These are phyloP conservation scores for Metarhizium robertsii DNA, from an alignment of 2,329 filamentous ascomycete species.

Conservation along the genomic window DNA sequence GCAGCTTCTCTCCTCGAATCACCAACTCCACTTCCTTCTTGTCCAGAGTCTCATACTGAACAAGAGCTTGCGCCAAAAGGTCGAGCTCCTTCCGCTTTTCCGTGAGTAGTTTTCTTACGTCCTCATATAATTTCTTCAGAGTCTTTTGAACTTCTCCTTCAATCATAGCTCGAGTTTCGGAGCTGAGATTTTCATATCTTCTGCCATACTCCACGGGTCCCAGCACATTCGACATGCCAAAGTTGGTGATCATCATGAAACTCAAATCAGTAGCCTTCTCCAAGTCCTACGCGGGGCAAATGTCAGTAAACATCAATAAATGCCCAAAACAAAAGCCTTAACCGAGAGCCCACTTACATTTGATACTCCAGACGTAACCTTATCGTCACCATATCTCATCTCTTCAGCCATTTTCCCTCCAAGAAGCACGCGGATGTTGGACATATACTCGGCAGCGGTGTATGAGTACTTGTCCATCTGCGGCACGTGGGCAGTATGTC, in stretches of 20 bases:
- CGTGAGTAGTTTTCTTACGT: slow-evolving; percentile 62
- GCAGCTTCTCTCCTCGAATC: slow-evolving; percentile 74
- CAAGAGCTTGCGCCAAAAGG: slow-evolving; percentile 74
- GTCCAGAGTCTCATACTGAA: slow-evolving; percentile 89
- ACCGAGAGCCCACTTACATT: slow-evolving; percentile 42
- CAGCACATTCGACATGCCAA: slow-evolving; percentile 80
- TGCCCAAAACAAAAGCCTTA: neutral
- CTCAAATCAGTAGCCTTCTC: slow-evolving; percentile 72
- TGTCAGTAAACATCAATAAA: slow-evolving; percentile 14
- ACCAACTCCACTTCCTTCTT: slow-evolving; percentile 86
- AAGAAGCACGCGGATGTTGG: slow-evolving; percentile 70
- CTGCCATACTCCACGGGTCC: slow-evolving; percentile 83
- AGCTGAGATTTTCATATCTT: slow-evolving; percentile 73
- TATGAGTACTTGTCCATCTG: slow-evolving; percentile 89
- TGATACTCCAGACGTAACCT: slow-evolving; percentile 82
- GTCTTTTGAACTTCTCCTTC: slow-evolving; percentile 81
- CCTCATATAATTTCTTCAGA: slow-evolving; percentile 70
- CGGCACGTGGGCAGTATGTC: slow-evolving; percentile 79
- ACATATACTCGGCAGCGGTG: slow-evolving; percentile 75
- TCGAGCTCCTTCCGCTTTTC: slow-evolving; percentile 79
- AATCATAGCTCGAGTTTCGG: slow-evolving; percentile 77
- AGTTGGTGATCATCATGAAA: slow-evolving; percentile 78
- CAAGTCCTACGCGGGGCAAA: slow-evolving; percentile 53
- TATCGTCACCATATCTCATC: slow-evolving; percentile 82
- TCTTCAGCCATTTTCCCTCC: slow-evolving; percentile 88